These are phyloP conservation scores for Saccharomyces eubayanus DNA, from an alignment of 805 yeast species.

Conservation along the genomic window DNA sequence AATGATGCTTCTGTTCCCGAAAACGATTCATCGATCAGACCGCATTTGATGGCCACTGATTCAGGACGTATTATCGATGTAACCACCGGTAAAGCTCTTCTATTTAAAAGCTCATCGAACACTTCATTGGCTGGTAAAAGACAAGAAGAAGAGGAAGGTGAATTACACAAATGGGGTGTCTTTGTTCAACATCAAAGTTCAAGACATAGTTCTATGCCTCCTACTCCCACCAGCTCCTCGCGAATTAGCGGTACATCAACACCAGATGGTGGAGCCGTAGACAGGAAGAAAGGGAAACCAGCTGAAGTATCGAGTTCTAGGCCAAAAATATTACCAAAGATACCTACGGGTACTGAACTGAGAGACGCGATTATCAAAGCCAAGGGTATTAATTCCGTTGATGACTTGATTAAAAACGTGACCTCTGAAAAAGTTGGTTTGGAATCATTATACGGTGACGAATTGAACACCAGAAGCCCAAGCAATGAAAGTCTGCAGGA, in stretches of 20 bases:
- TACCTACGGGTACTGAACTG: slow-evolving; percentile 41
- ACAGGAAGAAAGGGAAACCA: background rate
- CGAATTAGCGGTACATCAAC: background rate
- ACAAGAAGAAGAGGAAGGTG: slow-evolving; percentile 90
- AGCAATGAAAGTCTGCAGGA: background rate
- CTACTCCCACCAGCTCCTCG: slow-evolving; percentile 18
- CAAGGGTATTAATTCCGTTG: slow-evolving; percentile 63
- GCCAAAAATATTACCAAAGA: slow-evolving; percentile 27
- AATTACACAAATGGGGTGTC: slow-evolving; percentile 77
- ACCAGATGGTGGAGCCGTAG: background rate
- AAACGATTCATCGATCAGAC: slow-evolving; percentile 24
- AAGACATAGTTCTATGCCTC: background rate
- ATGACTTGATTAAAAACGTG: slow-evolving; percentile 58
- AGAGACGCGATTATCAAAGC: slow-evolving; percentile 57
- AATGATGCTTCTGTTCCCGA: slow-evolving; percentile 1
- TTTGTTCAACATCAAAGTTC: slow-evolving; percentile 57
- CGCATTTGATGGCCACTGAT: slow-evolving; percentile 68
- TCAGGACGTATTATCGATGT: slow-evolving; percentile 53
- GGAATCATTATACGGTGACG: slow-evolving; percentile 39
- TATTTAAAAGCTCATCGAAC: slow-evolving; percentile 55
- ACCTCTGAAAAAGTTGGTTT: slow-evolving; percentile 45
- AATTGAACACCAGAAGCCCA: background rate
- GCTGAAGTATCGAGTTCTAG: background rate
- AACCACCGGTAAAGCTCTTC: slow-evolving; percentile 62
- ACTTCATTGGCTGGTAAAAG: slow-evolving; percentile 61